Evolutionary conservation across 1,139 yeast species (phyloP), one percentile per base, ranked within the genome.

Genomic region (Geotrichum reessii): DNA sequence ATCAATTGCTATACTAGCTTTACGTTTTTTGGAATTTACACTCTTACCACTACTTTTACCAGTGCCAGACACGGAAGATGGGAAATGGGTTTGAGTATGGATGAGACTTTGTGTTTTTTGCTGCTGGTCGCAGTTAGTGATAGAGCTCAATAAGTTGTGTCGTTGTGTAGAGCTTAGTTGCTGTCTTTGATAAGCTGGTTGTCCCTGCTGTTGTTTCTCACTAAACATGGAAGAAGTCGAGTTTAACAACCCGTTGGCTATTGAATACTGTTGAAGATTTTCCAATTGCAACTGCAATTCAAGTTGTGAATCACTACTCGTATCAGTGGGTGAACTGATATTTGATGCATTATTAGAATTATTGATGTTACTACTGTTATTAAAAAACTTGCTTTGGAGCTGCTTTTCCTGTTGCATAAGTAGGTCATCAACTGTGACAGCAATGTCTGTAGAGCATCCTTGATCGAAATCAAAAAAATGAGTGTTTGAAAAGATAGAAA

Each of bases 381-480:
- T 31, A 8, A 31, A 31, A 31, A 31, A 31, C 37, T 31, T 31
- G 5, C 37, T 31, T 12, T 73, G 76, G 33, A 73, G 67, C 61
- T 67, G 70, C 62, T 68, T 68, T 63, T 74, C 76, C 63, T 74
- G 76, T 62, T 71, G 74, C 72, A 72, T 71, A 55, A 71, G 63
- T 61, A 74, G 64, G 62, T 74, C 77, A 60, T 73, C 77, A 25
- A 72, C 75, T 3, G 73, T 67, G 8, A 73, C 74, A 12, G 75
- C 73, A 58, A 74, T 71, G 60, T 75, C 76, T 42, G 77, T 73
- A 51, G 76, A 66, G 53, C 75, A 66, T 50, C 78, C 78, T 65
- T 75, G 70, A 57, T 75, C 78, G 58, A 76, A 71, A 66, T 75
- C 78, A 62, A 75, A 75, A 64, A 75, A 75, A 56, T 74, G 73